These are phyloP conservation scores for Styphnolobium japonicum DNA, from an alignment of 306 rosid genomes.

Conservation along the genomic window DNA sequence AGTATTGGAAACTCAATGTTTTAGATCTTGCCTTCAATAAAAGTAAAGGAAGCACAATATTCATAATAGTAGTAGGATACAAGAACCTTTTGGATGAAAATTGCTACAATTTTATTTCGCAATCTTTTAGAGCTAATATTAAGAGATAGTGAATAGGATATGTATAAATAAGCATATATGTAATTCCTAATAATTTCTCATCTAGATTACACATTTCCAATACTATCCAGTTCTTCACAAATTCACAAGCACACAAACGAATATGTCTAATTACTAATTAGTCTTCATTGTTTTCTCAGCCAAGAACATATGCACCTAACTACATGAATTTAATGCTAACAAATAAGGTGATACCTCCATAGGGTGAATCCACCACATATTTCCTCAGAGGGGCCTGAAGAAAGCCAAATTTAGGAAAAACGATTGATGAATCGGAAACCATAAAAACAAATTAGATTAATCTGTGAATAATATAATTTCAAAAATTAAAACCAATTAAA, in stretches of 20 bases:
- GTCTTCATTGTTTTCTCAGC: not conserved
- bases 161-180: not conserved
- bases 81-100: no score
- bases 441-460: not conserved
- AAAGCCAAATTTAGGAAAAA: not conserved
- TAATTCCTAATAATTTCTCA: not conserved
- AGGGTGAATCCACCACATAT: constrained; percentile 61
- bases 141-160: not conserved
- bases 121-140: no score
- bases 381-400: constrained; percentile 43
- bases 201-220: not conserved
- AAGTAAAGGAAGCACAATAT: no score
- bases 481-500: not conserved
- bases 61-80: no score
- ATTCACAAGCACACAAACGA: not conserved
- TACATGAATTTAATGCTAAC: not conserved
- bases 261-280: not conserved
- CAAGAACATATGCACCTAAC: not conserved
- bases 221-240: not conserved
- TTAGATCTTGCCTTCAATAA: no score
- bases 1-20: no score
- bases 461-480: not conserved
- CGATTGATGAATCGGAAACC: not conserved
- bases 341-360: constrained; percentile 52
- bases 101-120: no score